Evolutionary conservation across 2,329 filamentous ascomycete genomes (phyloP), one percentile per base, ranked within the genome.

Genomic region (Lecanicillium sp.): DNA sequence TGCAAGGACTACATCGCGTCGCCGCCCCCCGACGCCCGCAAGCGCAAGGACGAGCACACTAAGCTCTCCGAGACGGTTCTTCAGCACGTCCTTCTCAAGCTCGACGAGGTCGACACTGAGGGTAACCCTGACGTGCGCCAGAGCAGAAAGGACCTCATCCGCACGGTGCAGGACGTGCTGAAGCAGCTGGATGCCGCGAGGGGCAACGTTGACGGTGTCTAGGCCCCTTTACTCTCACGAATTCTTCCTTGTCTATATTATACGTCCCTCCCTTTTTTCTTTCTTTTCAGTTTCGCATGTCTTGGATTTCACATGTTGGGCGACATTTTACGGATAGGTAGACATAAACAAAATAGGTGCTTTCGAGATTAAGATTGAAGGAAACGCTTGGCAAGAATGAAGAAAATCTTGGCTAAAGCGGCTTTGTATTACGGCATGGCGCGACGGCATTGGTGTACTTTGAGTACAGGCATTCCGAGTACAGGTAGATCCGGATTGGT

Each of bases 11-110:
- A 81, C 61, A 74, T 77, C 17, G 69, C 67, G 5, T 69, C 74
- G 8, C 83, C 87, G 10, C 87, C 87, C 0, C 61, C 66, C 3
- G 84, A 89, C 44, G 60, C 68, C 32, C 82, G 83, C 63, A 88
- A 86, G 71, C 72, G 78, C 42, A 76, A 78, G 12, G 86, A 89
- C 27, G 85, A 90, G 59, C 84, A 91, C 62, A 82, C 84, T 62
- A 83, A 78, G 61, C 64, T 93, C 15, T 83, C 80, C 4, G 87
- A 93, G 70, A 87, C 83, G 4, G 77, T 90, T 32, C 72, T 93
- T 72, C 80, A 84, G 52, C 84, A 90, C 56, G 79, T 90, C 2
- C 60, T 91, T 30, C 67, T 93, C 54, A 91, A 90, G 67, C 65
- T 89, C 32, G 87, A 93, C 61, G 82, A 77, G 19, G 79, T 91